Evolutionary conservation across 1,284 basidiomycete genomes (phyloP).

Genomic region (Papiliotrema flavescens): DNA sequence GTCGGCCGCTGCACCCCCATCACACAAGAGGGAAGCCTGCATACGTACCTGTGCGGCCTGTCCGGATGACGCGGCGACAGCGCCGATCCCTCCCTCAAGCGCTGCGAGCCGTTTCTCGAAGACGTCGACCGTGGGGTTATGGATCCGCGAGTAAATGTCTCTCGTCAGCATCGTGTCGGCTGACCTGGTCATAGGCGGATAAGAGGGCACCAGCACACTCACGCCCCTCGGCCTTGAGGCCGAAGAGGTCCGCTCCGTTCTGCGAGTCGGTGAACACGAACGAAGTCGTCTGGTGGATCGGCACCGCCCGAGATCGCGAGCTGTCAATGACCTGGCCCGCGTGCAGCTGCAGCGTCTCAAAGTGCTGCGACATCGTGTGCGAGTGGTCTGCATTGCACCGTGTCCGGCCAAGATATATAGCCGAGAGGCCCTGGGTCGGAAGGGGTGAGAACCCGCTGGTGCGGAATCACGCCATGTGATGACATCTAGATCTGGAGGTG

Average conservation of each 20-base stretch:
- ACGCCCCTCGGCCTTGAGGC: constrained; percentile 54
- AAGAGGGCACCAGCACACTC: background rate
- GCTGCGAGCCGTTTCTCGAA: constrained; percentile 82
- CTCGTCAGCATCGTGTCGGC: no score
- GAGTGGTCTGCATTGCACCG: no score
- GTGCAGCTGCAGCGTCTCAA: constrained; percentile 72
- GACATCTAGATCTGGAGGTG: background rate
- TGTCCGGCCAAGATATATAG: no score
- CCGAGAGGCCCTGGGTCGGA: background rate
- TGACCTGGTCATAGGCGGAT: constrained; percentile 52
- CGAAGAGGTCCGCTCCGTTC: constrained; percentile 82
- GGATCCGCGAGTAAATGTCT: constrained; percentile 73
- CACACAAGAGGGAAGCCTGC: background rate
- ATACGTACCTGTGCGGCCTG: constrained; percentile 54
- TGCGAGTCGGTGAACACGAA: constrained; percentile 75
- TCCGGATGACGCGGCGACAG: constrained; percentile 73
- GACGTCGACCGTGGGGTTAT: constrained; percentile 79
- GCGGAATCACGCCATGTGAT: background rate
- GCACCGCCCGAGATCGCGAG: constrained; percentile 63
- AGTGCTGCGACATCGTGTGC: background rate
- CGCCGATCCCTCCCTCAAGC: constrained; percentile 75
- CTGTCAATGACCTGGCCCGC: constrained; percentile 68
- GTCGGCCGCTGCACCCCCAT: background rate
- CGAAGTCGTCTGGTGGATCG: constrained; percentile 66
- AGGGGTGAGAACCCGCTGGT: background rate